phyloP scores from a whole-genome alignment of 176 grass and related monocot species.

The Phoenix roebelenii region DNA sequence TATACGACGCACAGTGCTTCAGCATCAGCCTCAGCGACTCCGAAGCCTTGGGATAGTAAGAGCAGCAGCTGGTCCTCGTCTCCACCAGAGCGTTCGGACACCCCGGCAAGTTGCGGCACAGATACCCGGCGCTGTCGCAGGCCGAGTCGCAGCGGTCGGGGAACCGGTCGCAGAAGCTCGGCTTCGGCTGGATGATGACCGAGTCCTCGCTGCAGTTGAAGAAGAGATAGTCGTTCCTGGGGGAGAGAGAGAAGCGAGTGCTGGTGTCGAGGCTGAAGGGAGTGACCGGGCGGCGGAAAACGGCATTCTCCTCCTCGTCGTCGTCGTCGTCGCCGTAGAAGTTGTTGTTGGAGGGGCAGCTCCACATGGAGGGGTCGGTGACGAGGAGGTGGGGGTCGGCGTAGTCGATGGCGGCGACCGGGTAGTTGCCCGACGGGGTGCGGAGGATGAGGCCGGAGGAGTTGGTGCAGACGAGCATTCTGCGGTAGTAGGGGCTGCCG shows the following conservation, averaged over 20 bases:
- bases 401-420: slow-evolving; percentile 54
- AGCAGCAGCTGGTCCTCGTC: slow-evolving; percentile 50
- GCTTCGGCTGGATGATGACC: slow-evolving; percentile 71
- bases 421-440: slow-evolving; percentile 76
- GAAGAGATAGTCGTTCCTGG: slow-evolving; percentile 83
- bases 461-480: slow-evolving; percentile 60
- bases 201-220: slow-evolving; percentile 59
- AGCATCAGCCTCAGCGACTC: slow-evolving; percentile 61
- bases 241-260: slow-evolving; percentile 77
- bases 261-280: slow-evolving; percentile 95
- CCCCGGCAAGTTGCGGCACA: slow-evolving; percentile 75
- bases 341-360: slow-evolving; percentile 10
- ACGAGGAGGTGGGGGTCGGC: slow-evolving; percentile 76
- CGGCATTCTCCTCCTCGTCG: not conserved
- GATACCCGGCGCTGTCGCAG: slow-evolving; percentile 76
- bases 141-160: slow-evolving; percentile 68
- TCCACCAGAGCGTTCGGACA: slow-evolving; percentile 44
- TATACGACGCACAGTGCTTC: slow-evolving; percentile 63
- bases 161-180: slow-evolving; percentile 60
- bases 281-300: slow-evolving; percentile 1
- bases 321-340: slow-evolving; percentile 13
- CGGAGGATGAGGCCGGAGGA: slow-evolving; percentile 55
- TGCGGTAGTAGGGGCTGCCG: slow-evolving; percentile 91
- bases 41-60: slow-evolving; percentile 54
- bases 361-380: slow-evolving; percentile 84